Conservation (phyloP, 306 rosid species). For the Dalbergia cochinchinensis region DNA sequence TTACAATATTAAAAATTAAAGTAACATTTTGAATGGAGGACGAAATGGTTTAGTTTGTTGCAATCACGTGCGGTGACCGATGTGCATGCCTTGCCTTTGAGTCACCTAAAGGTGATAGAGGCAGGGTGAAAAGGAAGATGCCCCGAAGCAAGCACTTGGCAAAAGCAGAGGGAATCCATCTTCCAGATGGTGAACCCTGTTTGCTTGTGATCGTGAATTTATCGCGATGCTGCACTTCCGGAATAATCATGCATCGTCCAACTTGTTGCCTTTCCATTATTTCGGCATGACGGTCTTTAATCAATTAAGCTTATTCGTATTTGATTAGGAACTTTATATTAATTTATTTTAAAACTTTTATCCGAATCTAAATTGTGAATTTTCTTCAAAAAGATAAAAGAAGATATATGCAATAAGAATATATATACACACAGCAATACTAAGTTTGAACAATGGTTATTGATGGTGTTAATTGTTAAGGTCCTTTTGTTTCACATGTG, state of each 20-base stretch:
- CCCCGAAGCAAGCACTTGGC: not conserved
- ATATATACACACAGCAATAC: too few species aligned
- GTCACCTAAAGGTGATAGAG: too few species aligned
- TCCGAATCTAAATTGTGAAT: too few species aligned
- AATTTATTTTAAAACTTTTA: too few species aligned
- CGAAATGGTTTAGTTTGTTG: not conserved
- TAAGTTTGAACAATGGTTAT: too few species aligned
- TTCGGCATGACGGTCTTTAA: not conserved
- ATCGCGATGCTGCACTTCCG: not conserved
- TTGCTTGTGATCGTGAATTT: not conserved
- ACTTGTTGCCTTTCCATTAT: not conserved
- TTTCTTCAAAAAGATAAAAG: too few species aligned
- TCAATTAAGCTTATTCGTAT: not conserved
- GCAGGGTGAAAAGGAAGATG: not conserved
- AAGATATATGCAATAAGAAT: too few species aligned
- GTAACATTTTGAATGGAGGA: not conserved
- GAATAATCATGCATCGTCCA: not conserved
- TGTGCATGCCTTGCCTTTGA: not conserved
- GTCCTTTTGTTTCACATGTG: too few species aligned
- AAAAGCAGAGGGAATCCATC: not conserved
- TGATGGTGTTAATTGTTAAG: too few species aligned
- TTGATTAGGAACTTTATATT: too few species aligned
- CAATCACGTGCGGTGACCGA: not conserved
- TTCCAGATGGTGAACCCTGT: not conserved
- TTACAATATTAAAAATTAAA: too few species aligned